These are phyloP conservation scores for Metarhizium guizhouense DNA, from an alignment of 2,329 filamentous ascomycete species.

Conservation along the genomic window DNA sequence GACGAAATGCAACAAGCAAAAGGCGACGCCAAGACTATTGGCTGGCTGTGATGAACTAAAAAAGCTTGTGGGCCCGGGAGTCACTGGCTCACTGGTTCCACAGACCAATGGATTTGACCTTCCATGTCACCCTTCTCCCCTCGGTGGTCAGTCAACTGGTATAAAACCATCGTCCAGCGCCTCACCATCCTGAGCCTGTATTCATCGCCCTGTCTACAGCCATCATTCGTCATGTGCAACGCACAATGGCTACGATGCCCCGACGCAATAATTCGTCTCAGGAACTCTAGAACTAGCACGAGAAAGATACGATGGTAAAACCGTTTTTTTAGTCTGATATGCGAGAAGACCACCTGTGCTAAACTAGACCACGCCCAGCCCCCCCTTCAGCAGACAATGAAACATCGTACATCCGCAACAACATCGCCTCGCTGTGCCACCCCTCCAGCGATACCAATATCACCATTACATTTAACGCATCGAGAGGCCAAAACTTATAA, in stretches of 20 bases:
- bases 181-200: not conserved
- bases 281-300: not conserved
- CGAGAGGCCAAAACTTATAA: not conserved
- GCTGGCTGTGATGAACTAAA: not conserved
- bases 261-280: not conserved
- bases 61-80: too few species aligned
- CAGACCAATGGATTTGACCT: too few species aligned
- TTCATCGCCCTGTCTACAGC: not conserved
- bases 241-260: not conserved
- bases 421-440: not conserved
- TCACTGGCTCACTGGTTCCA: too few species aligned
- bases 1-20: not conserved
- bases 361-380: not conserved
- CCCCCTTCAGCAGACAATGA: not conserved
- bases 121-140: too few species aligned
- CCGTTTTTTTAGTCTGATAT: not conserved
- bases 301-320: not conserved
- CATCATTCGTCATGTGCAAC: not conserved
- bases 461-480: not conserved
- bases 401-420: not conserved
- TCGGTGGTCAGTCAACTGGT: not conserved
- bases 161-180: not conserved
- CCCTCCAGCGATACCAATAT: not conserved
- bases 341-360: not conserved
- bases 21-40: not conserved